Evolutionary conservation across 208 protist species (phyloP), one percentile per base, ranked within the genome.

Genomic region (Spongospora subterranea): DNA sequence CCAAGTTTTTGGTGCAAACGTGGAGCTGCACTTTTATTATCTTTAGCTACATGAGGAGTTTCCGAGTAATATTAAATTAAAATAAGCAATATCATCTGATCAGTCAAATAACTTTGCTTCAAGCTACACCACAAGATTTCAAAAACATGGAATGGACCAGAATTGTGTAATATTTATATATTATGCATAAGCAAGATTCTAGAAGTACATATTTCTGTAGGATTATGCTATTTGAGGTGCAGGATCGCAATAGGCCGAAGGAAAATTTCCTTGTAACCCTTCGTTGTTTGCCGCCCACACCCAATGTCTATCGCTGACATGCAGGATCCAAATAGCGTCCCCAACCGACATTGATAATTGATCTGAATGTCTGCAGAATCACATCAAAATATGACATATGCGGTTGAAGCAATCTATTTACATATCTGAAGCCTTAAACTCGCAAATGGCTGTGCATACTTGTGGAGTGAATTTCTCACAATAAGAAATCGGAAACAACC

Each of bases 1-100:
- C 95, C 98, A 0, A 96, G 98, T 91, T 96, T 97, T 92, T 99
- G 98, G 96, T 97, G 97, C 41, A 99, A 99, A 94, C 96, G 98
- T 35, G 98, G 98, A 35, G 98, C 98, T 0, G 98, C 98, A 0
- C 93, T 99, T 45, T 93, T 99, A 24, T 95, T 99, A 11, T 97
- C 97, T 0, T 45, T 94, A 0, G 89, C 60, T 0, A 17, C 88
- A 11, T 93, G 90, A 92, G 43, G 43, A 39, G 41, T 35, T 46
- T 24, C 17, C 43, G 20, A 90, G 29, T 64, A 66, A 29, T 88
- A 29, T 24, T 66, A 88, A 29, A 66, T 88, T 88, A 88, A n/a
- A n/a, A n/a, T n/a, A n/a, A n/a, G n/a, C n/a, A n/a, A n/a, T n/a
- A n/a, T 66, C 29, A n/a, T 66, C 29, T 29, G 54, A 66, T 29